Base-by-base conservation (phyloP, 1,284 basidiomycete genomes). In the Cystobasidiaceae sp. region DNA sequence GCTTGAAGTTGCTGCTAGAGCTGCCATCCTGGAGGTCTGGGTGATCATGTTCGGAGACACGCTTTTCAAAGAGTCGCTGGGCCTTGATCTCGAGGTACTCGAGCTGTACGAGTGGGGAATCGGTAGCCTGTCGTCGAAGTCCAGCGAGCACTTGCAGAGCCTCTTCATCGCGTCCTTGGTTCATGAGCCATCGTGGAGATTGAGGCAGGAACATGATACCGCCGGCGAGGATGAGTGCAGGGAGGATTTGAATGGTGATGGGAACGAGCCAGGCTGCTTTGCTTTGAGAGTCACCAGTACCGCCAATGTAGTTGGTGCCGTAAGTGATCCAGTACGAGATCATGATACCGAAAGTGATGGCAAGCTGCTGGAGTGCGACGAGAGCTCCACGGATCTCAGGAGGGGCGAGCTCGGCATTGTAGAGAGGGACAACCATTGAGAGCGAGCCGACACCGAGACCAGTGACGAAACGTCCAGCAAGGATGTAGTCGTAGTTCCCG, bases 391-490 rank as follows among this genome's bases (percentile, higher is more conserved):
- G 70, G 17, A 71, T 62, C 56, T 69, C 46, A 4, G 56, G 55
- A 34, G 48, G 69, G 64, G 67, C 58, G 15, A 70, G 41, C 70
- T 74, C 74, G 50, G 71, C 71, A 49, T 63, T 68, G 57, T 67
- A 67, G 2, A 64, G 48, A 9, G 19, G 63, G 9, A 67, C 66
- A 25, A 66, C 54, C 68, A 70, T 69, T 55, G 77, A 78, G 43
- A 81, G 75, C 71, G 78, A 78, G 23, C 80, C 80, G 65, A 81
- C 79, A 62, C 80, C 80, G 68, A 81, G 71, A 70, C 80, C 80
- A 9, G 78, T 77, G 55, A 81, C 71, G 43, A 78, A 67, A 67
- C 80, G 77, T 69, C 80, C 79, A 19, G 77, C 77, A 39, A 77
- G 74, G 56, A 73, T 70, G 56, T 68, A 72, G 61, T 66, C 62